Percentiles rank a stretch among this genome's conserved stretches.
Conservation (phyloP, 176 grass and related monocot species). For the Cenchrus purpureus region DNA sequence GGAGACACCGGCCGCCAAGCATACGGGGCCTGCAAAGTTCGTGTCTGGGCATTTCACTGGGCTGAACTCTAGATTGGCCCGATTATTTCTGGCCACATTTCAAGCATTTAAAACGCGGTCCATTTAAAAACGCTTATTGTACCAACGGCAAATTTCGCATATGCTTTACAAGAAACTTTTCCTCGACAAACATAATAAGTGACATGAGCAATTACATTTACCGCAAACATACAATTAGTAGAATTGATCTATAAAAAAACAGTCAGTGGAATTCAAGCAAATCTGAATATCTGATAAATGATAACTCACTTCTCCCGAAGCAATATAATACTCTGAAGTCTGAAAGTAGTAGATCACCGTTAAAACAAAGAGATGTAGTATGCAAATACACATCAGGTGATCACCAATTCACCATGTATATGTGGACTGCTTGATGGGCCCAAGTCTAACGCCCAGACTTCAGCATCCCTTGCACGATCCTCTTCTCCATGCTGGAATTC, state of each 20-base stretch:
- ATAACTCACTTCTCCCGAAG: not conserved
- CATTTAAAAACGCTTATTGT: too few species aligned
- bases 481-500: conserved; percentile 47
- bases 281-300: not conserved
- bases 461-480: conserved; percentile 16
- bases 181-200: not conserved
- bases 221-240: not conserved
- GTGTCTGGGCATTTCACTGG: too few species aligned
- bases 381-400: too few species aligned
- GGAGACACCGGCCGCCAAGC: too few species aligned
- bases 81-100: too few species aligned
- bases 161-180: not conserved
- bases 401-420: not conserved
- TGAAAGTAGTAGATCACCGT: not conserved
- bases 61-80: too few species aligned
- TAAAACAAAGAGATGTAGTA: too few species aligned
- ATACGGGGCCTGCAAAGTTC: too few species aligned
- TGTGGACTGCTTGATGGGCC: not conserved
- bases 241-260: not conserved
- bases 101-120: too few species aligned
- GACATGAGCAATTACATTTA: not conserved
- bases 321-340: not conserved
- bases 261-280: not conserved
- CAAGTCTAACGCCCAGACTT: conserved; percentile 24
- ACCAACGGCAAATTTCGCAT: too few species aligned